Evolutionary conservation across 2,329 filamentous ascomycete genomes (phyloP), one percentile per base, ranked within the genome.

Genomic region (Fusarium agapanthi): DNA sequence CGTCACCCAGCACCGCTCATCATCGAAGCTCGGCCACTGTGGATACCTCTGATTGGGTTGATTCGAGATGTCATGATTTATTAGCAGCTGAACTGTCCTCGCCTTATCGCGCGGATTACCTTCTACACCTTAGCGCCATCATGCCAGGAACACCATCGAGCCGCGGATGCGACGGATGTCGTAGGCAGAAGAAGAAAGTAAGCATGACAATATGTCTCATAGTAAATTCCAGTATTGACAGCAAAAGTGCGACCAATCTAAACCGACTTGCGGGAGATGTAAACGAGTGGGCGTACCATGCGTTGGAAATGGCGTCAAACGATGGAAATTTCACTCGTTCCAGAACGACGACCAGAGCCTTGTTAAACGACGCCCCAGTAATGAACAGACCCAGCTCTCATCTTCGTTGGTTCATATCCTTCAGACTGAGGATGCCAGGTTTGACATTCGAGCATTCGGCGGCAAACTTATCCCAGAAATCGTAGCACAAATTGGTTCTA

Each of bases 171-270:
- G 62, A 71, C 2, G 66, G 62, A 14, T 75, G 72, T 22, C 62
- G 72, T 15, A 71, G 45, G 15, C 72, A 73, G n/a, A 75, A 75
- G 53, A 75, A 75, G 28, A 54, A 48, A 40, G 72, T 75, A 50
- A 72, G 69, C 26, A 28, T 24, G 22, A 2, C 20, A 38, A 40
- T 54, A 54, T 54, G 8, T 54, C 50, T 54, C 50, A 38, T 54
- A n/a, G 6, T 4, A 4, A 14, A 18, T 7, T 6, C 24, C 10
- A 54, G 10, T 10, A 4, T 56, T 67, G 10, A 67, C 18, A 16
- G 6, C 0, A n/a, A 15, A 14, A 72, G 70, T 73, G 70, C 44
- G 70, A 73, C 16, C 57, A 71, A 63, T 37, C 24, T 0, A 73
- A 73, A 20, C 70, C 75, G 5, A 55, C 37, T 2, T 77, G 75